These are phyloP conservation scores for Calamus simplicifolius DNA, from an alignment of 176 grass and related monocot genomes.

Conservation along the genomic window DNA sequence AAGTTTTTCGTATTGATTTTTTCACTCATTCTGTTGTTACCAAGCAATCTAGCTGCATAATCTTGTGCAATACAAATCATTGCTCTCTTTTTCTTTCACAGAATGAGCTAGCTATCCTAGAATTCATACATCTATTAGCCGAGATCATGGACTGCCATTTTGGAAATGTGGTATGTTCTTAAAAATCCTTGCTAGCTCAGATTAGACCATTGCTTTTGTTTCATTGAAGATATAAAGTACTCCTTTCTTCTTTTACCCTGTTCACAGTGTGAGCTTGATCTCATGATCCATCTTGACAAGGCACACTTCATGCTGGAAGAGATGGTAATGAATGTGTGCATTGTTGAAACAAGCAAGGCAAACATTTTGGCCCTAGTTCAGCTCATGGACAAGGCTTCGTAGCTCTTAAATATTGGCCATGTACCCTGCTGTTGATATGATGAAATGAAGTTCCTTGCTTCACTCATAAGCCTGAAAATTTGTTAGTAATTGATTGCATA, in stretches of 20 bases:
- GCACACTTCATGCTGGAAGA: slow-evolving; percentile 99
- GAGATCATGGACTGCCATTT: slow-evolving; percentile 97
- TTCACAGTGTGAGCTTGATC: slow-evolving; percentile 73
- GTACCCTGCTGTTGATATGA: neutral
- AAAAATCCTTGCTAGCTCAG: neutral
- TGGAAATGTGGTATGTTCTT: slow-evolving; percentile 72
- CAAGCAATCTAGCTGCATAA: no score
- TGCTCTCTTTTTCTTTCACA: slow-evolving; percentile 11
- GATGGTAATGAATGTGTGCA: slow-evolving; percentile 98
- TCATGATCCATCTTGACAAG: slow-evolving; percentile 98
- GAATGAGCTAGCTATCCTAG: slow-evolving; percentile 92
- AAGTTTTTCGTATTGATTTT: no score
- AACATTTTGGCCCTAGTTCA: slow-evolving; percentile 87
- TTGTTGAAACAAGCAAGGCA: slow-evolving; percentile 93
- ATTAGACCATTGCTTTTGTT: neutral
- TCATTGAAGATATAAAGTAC: neutral
- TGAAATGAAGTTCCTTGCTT: no score
- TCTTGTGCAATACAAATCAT: neutral
- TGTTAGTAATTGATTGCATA: no score
- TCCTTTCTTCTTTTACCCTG: neutral
- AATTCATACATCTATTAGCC: slow-evolving; percentile 97
- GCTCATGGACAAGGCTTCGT: slow-evolving; percentile 88
- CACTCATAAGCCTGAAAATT: no score
- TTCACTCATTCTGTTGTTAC: no score
- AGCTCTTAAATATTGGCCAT: slow-evolving; percentile 1